Evolutionary conservation across 768 basidiomycete genomes (phyloP).

Genomic region (Dacryopinax primogenitus): DNA sequence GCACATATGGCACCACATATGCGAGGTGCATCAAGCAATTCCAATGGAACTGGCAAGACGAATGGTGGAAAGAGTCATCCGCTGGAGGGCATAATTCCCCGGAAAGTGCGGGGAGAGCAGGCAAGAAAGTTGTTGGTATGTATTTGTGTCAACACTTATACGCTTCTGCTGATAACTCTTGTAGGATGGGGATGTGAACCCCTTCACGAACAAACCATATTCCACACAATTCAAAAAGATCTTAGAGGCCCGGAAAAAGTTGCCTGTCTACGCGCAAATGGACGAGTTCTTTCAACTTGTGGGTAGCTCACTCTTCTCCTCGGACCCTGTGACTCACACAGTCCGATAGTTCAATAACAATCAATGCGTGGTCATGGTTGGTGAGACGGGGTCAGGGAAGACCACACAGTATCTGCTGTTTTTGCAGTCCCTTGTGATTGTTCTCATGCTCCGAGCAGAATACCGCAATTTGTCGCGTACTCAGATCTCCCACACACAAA

Average conservation of each 20-base stretch:
- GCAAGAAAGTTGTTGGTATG: conserved; percentile 59
- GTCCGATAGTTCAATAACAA: conserved; percentile 17
- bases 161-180: neutral
- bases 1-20: conserved; percentile 32
- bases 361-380: conserved; percentile 44
- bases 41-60: conserved; percentile 4
- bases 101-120: conserved; percentile 52
- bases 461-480: conserved; percentile 91
- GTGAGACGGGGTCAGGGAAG: conserved; percentile 92
- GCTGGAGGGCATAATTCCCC: conserved; percentile 58
- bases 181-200: conserved; percentile 69
- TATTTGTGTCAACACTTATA: conserved; percentile 11
- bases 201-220: conserved; percentile 74
- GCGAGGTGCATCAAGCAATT: conserved; percentile 22
- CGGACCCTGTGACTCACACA: conserved; percentile 62
- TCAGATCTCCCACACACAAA: conserved; percentile 84
- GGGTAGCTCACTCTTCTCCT: conserved; percentile 46
- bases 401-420: conserved; percentile 72
- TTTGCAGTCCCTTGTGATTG: conserved; percentile 15
- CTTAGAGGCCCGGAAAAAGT: conserved; percentile 64
- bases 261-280: conserved; percentile 90
- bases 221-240: conserved; percentile 76
- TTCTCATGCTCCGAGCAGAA: conserved; percentile 37
- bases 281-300: conserved; percentile 82
- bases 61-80: conserved; percentile 32